These are phyloP conservation scores for Microsporum audouinii DNA, from an alignment of 2,329 filamentous ascomycete species.

Conservation along the genomic window DNA sequence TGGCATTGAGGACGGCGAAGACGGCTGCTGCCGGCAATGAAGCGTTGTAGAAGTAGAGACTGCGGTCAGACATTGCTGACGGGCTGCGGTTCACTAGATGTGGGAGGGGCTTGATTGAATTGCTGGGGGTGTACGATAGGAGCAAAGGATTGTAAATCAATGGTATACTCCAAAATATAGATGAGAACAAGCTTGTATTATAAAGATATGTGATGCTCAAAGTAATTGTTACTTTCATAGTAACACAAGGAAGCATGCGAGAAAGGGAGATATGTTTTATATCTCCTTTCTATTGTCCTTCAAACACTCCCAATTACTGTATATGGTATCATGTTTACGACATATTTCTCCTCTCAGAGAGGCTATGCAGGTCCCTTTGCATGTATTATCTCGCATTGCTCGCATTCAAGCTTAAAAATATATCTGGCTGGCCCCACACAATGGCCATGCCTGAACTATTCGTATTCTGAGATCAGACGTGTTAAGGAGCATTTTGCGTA, in stretches of 20 bases:
- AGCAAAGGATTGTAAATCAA: not conserved
- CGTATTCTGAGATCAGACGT: not conserved
- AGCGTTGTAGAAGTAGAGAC: conserved; percentile 38
- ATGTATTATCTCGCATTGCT: not conserved
- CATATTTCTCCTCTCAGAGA: not conserved
- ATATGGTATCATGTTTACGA: not conserved
- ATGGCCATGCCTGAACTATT: not conserved
- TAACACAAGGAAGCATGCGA: not conserved
- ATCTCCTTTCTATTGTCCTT: not conserved
- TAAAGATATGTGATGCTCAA: not conserved
- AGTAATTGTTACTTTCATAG: not conserved
- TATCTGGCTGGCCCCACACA: not conserved
- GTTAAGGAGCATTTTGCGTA: no score
- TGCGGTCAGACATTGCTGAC: not conserved
- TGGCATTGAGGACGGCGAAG: conserved; percentile 32
- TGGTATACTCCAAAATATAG: not conserved
- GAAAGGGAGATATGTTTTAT: not conserved
- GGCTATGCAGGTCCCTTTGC: not conserved
- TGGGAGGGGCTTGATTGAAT: no score
- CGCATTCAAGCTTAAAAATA: not conserved
- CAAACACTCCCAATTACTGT: not conserved
- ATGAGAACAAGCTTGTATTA: not conserved
- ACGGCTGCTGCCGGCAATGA: conserved; percentile 35
- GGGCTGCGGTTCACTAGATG: not conserved
- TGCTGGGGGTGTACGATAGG: not conserved